Conservation (phyloP, 352 stramenopile genomes). For the Pythium apleroticum region DNA sequence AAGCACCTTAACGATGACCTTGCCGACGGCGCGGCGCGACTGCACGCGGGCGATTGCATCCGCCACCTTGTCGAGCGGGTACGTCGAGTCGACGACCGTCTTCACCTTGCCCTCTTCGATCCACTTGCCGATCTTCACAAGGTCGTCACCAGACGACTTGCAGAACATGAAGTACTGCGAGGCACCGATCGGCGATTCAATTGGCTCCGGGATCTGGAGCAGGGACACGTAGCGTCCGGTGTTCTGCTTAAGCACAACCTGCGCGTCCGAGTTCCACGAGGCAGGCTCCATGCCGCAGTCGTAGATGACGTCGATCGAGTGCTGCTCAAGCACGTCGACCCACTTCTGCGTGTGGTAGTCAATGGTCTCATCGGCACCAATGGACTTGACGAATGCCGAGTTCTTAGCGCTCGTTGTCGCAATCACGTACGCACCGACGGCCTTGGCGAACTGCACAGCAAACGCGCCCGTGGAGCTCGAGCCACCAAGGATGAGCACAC, state of each 20-base stretch:
- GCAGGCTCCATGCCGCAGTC: constrained; percentile 27
- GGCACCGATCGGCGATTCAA: constrained; percentile 43
- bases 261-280: constrained; percentile 36
- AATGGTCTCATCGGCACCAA: constrained; percentile 44
- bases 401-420: constrained; percentile 38
- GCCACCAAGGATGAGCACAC: constrained; percentile 37
- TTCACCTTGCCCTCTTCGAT: constrained; percentile 40
- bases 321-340: constrained; percentile 22
- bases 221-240: constrained; percentile 42
- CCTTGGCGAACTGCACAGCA: constrained; percentile 24
- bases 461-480: constrained; percentile 37
- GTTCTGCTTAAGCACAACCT: constrained; percentile 38
- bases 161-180: constrained; percentile 16
- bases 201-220: constrained; percentile 38
- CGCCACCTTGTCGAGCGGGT: constrained; percentile 41
- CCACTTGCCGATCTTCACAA: constrained; percentile 38
- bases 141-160: constrained; percentile 27
- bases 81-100: constrained; percentile 35
- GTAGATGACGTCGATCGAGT: constrained; percentile 29
- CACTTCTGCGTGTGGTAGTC: constrained; percentile 47
- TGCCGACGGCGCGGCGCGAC: constrained; percentile 36
- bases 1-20: constrained; percentile 21
- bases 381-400: constrained; percentile 28
- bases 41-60: constrained; percentile 47
- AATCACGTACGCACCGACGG: constrained; percentile 22